Base-by-base conservation (phyloP, 495 filamentous ascomycete genomes). In the Xylaria acuta region DNA sequence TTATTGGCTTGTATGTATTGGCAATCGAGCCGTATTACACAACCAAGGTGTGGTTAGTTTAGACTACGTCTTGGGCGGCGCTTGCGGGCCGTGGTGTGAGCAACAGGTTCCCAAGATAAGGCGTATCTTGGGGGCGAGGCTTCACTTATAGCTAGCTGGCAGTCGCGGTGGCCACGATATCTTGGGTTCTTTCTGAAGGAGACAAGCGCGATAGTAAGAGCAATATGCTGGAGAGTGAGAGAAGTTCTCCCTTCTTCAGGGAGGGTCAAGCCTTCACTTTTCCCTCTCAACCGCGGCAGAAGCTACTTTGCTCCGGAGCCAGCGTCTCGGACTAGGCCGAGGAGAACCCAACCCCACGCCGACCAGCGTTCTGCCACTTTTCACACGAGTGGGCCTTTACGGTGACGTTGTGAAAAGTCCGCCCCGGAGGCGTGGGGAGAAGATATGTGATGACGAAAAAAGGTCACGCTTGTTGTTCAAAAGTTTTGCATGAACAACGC, bases 141-240 rank as follows among this genome's bases (percentile, higher is more conserved):
- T 62, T 18, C 14, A 70, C 27, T 30, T n/a, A 22, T 30, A 27
- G 54, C 43, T 22, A 1, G 45, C 32, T 6, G 43, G 22, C 20
- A 16, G 54, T 20, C 22, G 56, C 68, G 22, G 77, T 75, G 74
- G 40, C 69, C 74, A 73, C 74, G 68, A 73, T 62, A 53, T 70
- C 74, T 78, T 74, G 81, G 81, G 80, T 82, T 80, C 80, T 84
- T 84, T 86, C 84, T 86, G 83, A 86, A 86, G 84, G 85, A 84
- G 85, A 86, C 75, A 86, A 85, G 83, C 83, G 84, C 81, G 84
- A 86, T 86, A 86, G 85, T 86, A 86, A 86, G 85, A 69, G 80
- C 82, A 77, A 79, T 64, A 79, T 83, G 80, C 80, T 77, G 69
- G 76, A 75, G 47, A 69, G 64, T 30, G 62, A 58, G 60, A 45